Conservation (phyloP, 768 basidiomycete species). For the Trametes cingulata region DNA sequence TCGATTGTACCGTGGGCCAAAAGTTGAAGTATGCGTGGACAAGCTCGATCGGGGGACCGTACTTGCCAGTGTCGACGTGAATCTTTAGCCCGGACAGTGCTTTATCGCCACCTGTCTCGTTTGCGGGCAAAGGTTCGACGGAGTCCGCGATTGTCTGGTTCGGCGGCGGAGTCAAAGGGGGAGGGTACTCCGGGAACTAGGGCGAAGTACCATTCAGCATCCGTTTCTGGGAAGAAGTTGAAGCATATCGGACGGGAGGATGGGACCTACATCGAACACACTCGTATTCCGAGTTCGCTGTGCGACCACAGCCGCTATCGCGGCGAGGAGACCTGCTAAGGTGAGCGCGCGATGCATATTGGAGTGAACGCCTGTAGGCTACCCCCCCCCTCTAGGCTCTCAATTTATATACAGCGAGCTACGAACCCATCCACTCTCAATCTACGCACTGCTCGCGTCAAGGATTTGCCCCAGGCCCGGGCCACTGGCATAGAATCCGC, state of each 20-base stretch:
- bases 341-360: not conserved
- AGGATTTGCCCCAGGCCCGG: too few relatives aligned
- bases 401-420: not conserved
- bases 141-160: constrained; percentile 9
- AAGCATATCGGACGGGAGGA: not conserved
- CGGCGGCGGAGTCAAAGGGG: constrained; percentile 9
- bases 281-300: not conserved
- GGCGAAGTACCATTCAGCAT: not conserved
- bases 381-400: not conserved
- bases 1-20: constrained; percentile 15
- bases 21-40: constrained; percentile 21
- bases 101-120: not conserved
- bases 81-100: not conserved
- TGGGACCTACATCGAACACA: constrained; percentile 11
- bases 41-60: constrained; percentile 15
- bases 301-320: not conserved
- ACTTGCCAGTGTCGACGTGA: constrained; percentile 18
- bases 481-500: too few relatives aligned
- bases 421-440: too few relatives aligned
- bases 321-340: not conserved
- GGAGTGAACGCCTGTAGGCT: not conserved
- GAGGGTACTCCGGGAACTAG: constrained; percentile 22
- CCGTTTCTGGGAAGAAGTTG: not conserved
- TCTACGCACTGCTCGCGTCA: too few relatives aligned
- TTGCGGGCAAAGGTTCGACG: not conserved